Evolutionary conservation across 495 filamentous ascomycete species (phyloP), one percentile per base, ranked within the genome.

Genomic region (Daldinia vernicosa): DNA sequence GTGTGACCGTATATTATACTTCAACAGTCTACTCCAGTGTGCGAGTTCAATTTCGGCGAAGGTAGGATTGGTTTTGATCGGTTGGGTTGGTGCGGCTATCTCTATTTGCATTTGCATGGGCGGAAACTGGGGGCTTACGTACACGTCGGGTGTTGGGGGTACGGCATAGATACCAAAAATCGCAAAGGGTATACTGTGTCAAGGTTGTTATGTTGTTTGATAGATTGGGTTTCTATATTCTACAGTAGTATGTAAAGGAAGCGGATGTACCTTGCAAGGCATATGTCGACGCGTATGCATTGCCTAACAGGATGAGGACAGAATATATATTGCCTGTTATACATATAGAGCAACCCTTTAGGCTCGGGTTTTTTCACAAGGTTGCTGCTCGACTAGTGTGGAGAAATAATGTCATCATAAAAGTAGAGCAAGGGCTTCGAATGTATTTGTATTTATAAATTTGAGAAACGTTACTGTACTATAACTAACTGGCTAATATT

Each of bases 61-160:
- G 12, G 9, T 62, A 28, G n/a, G 52, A 7, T 40, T 58, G 26
- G 28, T 37, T 45, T 27, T 24, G 22, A 50, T 56, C 7, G 43
- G 52, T 11, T 43, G 26, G 69, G 40, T 60, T 33, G 43, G 60
- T 33, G 55, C 30, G 61, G 69, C 28, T 45, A 40, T 66, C 24
- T 70, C 57, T 62, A 32, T 66, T 58, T 63, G 53, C 69, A 71
- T 66, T 70, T 71, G 52, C 69, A 63, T 71, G n/a, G 19, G 69
- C 43, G 57, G 69, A 53, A 52, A 45, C 40, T 40, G 57, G 30
- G 43, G 33, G 56, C 14, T 28, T 37, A 56, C 26, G 40, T 59
- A 24, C 45, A 37, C 40, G 55, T 39, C 17, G 37, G 58, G 63
- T 52, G 60, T 63, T 63, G 33, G 24, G 61, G 62, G 43, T 27